Conservation (phyloP, 2,329 filamentous ascomycete species). For the Lomentospora prolificans region DNA sequence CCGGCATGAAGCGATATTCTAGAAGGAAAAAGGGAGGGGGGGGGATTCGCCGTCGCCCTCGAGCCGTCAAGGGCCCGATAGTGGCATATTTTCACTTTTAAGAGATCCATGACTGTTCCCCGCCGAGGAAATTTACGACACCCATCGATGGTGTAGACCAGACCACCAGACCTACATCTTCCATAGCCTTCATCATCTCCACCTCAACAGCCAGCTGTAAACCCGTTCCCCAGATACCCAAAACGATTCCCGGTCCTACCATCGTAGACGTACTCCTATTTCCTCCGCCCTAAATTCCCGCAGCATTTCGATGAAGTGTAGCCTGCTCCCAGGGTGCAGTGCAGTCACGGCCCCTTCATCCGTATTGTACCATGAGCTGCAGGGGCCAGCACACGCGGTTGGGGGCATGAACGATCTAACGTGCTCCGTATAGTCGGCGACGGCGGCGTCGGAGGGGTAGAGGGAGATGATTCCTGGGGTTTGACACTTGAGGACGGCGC, state of each 20-base stretch:
- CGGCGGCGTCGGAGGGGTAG: slow-evolving; percentile 32
- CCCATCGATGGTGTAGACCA: neutral
- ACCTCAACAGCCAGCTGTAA: slow-evolving; percentile 34
- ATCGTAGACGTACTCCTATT: slow-evolving; percentile 38
- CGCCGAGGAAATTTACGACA: no score
- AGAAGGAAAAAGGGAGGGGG: no score
- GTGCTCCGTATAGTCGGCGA: slow-evolving; percentile 41
- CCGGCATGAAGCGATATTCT: no score
- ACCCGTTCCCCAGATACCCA: slow-evolving; percentile 43
- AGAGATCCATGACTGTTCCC: no score
- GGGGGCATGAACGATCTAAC: slow-evolving; percentile 41
- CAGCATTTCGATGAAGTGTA: slow-evolving; percentile 45
- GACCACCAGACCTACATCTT: neutral
- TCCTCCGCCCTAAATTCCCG: slow-evolving; percentile 40
- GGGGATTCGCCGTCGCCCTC: no score
- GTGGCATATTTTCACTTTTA: no score
- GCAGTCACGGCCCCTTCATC: slow-evolving; percentile 35
- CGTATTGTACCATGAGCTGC: slow-evolving; percentile 42
- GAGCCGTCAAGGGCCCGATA: no score
- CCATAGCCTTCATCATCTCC: slow-evolving; percentile 6
- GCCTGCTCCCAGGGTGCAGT: slow-evolving; percentile 39
- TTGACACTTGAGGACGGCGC: slow-evolving; percentile 38
- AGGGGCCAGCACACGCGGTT: slow-evolving; percentile 37
- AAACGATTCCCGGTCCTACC: slow-evolving; percentile 33
- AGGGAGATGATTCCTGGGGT: slow-evolving; percentile 38